A percentile compares a stretch with the other conserved stretches of the same genome.
These are phyloP conservation scores for Chalciporus sp. DNA, from an alignment of 1,284 basidiomycete species.

Conservation along the genomic window DNA sequence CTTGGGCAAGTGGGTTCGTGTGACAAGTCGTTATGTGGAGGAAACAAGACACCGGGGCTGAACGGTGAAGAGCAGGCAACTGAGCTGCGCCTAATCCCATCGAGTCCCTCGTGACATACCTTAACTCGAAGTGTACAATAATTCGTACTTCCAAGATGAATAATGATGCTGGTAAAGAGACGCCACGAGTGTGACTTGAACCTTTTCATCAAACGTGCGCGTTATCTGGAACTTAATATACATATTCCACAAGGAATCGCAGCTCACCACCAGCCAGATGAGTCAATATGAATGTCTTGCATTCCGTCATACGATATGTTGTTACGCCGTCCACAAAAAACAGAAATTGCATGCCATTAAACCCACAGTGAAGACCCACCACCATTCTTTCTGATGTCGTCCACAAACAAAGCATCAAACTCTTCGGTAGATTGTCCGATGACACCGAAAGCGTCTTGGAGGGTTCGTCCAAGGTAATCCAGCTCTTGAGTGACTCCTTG, in stretches of 20 bases:
- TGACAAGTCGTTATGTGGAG: neutral
- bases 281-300: neutral
- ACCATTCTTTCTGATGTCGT: conserved; percentile 6
- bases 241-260: neutral
- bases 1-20: conserved; percentile 4
- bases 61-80: neutral
- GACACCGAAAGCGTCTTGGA: conserved; percentile 89
- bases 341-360: conserved; percentile 5
- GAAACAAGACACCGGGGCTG: neutral
- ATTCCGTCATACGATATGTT: neutral
- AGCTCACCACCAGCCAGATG: neutral
- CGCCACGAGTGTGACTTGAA: conserved; percentile 12
- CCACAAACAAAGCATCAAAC: conserved; percentile 66
- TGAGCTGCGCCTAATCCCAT: neutral
- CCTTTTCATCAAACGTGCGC: conserved; percentile 12
- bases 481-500: conserved; percentile 88
- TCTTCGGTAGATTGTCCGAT: conserved; percentile 71
- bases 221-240: neutral
- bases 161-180: neutral
- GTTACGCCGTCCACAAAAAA: neutral
- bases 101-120: neutral
- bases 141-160: neutral
- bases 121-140: neutral
- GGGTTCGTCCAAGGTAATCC: conserved; percentile 71
- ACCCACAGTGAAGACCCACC: conserved; percentile 17